Percentiles rank a stretch among this genome's conserved stretches.
These are phyloP conservation scores for Apophysomyces elegans DNA, from an alignment of 371 early-diverging fungal genomes.

Conservation along the genomic window DNA sequence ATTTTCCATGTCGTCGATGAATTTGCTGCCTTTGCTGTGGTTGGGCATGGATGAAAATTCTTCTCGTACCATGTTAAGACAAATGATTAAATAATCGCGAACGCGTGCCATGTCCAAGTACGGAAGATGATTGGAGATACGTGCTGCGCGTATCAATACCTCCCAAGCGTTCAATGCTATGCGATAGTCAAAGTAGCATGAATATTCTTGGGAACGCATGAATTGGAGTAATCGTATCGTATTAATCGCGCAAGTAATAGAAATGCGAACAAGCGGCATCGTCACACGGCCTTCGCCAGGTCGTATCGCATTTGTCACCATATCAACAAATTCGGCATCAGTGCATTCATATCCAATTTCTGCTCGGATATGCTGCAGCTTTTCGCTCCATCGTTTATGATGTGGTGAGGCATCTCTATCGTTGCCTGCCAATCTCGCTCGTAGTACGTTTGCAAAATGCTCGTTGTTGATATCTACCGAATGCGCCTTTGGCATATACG, in stretches of 20 bases:
- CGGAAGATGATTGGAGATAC: not conserved
- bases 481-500: slow-evolving; percentile 67
- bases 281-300: not conserved
- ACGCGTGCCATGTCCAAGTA: not conserved
- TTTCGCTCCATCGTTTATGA: not conserved
- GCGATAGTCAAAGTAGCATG: slow-evolving; percentile 37
- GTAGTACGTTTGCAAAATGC: not conserved
- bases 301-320: not conserved
- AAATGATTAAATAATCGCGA: not conserved
- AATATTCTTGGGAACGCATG: not conserved
- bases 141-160: slow-evolving; percentile 15
- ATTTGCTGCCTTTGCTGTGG: not conserved
- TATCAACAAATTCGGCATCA: slow-evolving; percentile 1
- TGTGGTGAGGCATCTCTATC: not conserved
- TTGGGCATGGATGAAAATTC: not conserved
- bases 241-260: not conserved
- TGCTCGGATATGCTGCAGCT: not conserved
- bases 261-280: not conserved
- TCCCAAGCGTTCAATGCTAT: slow-evolving; percentile 31
- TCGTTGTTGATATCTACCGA: not conserved
- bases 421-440: not conserved
- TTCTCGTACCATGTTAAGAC: not conserved
- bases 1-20: not conserved
- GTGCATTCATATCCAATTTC: not conserved
- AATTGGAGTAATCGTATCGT: not conserved